Percentiles rank a stretch among this genome's conserved stretches.
Conservation (phyloP, 1,284 basidiomycete genomes). For the Grifola frondosa region DNA sequence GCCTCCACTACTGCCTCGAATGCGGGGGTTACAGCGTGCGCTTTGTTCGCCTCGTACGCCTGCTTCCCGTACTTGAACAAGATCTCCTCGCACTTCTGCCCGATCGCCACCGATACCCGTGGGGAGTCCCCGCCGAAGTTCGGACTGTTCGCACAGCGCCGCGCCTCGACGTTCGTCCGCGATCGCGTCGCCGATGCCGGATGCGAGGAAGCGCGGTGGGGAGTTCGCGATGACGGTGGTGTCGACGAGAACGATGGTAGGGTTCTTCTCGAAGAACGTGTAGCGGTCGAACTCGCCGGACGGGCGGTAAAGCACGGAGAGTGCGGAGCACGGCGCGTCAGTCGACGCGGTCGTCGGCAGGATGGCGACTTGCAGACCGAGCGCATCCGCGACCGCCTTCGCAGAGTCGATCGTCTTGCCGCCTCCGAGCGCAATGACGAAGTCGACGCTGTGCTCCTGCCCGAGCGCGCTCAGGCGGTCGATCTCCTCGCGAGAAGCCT, state of each 20-base stretch:
- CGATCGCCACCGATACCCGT: slow-evolving; percentile 31
- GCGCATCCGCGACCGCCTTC: slow-evolving; percentile 32
- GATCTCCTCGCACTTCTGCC: slow-evolving; percentile 37
- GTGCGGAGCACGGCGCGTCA: slow-evolving; percentile 37
- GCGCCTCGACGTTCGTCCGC: slow-evolving; percentile 37
- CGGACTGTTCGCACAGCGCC: slow-evolving; percentile 26
- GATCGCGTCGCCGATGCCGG: slow-evolving; percentile 37
- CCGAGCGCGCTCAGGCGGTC: slow-evolving; percentile 25
- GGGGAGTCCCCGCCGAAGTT: slow-evolving; percentile 37
- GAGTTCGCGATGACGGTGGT: slow-evolving; percentile 33
- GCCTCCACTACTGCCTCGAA: slow-evolving; percentile 37
- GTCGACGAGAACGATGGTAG: slow-evolving; percentile 35
- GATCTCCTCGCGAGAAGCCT: slow-evolving; percentile 34
- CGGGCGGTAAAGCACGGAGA: slow-evolving; percentile 35
- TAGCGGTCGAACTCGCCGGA: slow-evolving; percentile 35
- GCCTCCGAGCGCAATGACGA: slow-evolving; percentile 36
- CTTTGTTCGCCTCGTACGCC: slow-evolving; percentile 36
- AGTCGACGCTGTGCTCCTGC: slow-evolving; percentile 23
- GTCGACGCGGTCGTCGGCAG: slow-evolving; percentile 36
- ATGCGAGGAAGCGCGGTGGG: slow-evolving; percentile 33
- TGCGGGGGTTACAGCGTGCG: slow-evolving; percentile 33
- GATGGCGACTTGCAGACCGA: slow-evolving; percentile 30
- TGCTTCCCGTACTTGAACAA: slow-evolving; percentile 35
- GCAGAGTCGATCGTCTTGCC: slow-evolving; percentile 37
- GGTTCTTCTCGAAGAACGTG: slow-evolving; percentile 35